Percentiles rank a stretch among this genome's conserved stretches.
Conservation (phyloP, 2,329 filamentous ascomycete species). For the Paecilomyces sp. region DNA sequence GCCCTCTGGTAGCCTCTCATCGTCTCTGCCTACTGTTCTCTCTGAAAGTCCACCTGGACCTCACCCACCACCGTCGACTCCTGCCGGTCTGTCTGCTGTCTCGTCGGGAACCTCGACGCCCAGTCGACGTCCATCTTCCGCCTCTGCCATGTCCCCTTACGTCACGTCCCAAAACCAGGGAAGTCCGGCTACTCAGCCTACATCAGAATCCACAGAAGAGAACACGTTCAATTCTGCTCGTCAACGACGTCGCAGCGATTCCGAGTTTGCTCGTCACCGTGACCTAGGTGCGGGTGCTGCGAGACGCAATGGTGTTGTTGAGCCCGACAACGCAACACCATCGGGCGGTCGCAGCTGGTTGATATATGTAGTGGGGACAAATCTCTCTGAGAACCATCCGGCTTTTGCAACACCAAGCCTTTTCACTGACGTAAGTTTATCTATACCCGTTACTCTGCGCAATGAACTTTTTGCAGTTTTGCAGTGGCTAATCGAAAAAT, state of each 20-base stretch:
- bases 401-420: conserved; percentile 63
- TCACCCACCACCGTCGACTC: conserved; percentile 56
- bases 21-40: conserved; percentile 37
- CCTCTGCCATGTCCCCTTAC: conserved; percentile 35
- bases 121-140: conserved; percentile 39
- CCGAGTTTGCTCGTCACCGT: conserved; percentile 49
- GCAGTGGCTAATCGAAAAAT: conserved; percentile 6
- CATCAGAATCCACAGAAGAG: conserved; percentile 35
- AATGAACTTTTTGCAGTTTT: background rate
- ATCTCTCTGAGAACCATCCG: conserved; percentile 63
- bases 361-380: conserved; percentile 64
- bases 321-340: conserved; percentile 45
- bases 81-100: conserved; percentile 50
- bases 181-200: conserved; percentile 26
- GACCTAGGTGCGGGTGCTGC: conserved; percentile 55
- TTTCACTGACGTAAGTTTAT: conserved; percentile 55
- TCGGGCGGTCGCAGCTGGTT: conserved; percentile 59
- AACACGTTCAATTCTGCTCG: conserved; percentile 37
- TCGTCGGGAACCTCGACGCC: conserved; percentile 48
- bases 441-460: background rate
- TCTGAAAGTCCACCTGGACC: conserved; percentile 53
- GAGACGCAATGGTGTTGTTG: conserved; percentile 58
- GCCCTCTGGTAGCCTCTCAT: conserved; percentile 17
- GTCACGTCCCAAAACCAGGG: conserved; percentile 33
- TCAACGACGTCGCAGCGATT: conserved; percentile 52